Evolutionary conservation across 2,329 filamentous ascomycete genomes (phyloP).

Genomic region (Colletotrichum kahawae): DNA sequence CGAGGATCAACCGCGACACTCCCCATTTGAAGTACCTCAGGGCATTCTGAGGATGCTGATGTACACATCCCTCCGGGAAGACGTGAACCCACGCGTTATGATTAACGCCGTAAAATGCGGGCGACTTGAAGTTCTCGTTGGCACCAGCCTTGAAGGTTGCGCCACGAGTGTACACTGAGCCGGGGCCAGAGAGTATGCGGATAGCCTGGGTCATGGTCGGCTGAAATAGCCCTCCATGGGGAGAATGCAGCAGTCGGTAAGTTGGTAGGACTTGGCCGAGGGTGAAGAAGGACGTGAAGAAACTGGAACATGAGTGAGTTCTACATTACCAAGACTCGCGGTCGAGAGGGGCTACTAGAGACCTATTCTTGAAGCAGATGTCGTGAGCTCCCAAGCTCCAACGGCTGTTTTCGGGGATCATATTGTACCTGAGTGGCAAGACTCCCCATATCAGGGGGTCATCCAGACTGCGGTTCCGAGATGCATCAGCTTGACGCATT

Average conservation of each 20-base stretch:
- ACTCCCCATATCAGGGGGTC: constrained; percentile 95
- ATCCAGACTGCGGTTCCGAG: constrained; percentile 69
- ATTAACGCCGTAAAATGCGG: constrained; percentile 72
- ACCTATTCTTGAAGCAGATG: constrained; percentile 92
- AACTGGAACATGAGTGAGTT: constrained; percentile 46
- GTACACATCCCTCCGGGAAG: constrained; percentile 93
- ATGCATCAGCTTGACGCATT: constrained; percentile 2
- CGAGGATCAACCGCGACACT: constrained; percentile 86
- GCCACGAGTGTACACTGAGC: not conserved
- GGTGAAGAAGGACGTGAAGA: constrained; percentile 80
- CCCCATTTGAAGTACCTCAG: constrained; percentile 99
- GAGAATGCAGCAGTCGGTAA: constrained; percentile 80
- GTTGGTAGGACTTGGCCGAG: constrained; percentile 90
- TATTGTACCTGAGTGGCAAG: constrained; percentile 75
- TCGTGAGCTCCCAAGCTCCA: constrained; percentile 95
- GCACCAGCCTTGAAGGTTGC: constrained; percentile 57
- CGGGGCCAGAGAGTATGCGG: constrained; percentile 71
- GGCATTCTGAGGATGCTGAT: constrained; percentile 79
- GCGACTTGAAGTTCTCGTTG: constrained; percentile 69
- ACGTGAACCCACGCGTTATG: constrained; percentile 89
- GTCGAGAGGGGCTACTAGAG: not conserved
- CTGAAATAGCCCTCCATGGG: constrained; percentile 85
- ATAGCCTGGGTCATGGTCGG: constrained; percentile 87
- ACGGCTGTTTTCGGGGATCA: constrained; percentile 76
- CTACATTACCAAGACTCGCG: constrained; percentile 3